Conservation (phyloP, 2,329 filamentous ascomycete species). For the Nectriaceae sp. region DNA sequence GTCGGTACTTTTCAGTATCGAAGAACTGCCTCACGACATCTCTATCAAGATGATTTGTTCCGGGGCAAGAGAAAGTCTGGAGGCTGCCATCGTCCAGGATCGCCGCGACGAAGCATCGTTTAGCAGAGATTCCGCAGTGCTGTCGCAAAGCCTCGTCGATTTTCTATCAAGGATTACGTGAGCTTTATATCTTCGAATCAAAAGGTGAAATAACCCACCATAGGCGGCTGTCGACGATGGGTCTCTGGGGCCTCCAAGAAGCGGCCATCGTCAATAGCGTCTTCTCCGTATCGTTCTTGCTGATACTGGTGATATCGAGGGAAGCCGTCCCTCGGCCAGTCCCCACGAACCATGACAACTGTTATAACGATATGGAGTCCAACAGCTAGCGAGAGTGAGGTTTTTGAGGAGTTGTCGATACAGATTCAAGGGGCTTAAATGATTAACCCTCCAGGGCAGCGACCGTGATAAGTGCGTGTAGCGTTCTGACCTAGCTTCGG, state of each 20-base stretch:
- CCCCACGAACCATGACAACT: conserved; percentile 42
- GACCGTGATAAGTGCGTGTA: too few relatives aligned
- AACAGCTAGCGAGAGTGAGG: background rate
- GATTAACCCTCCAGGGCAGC: too few relatives aligned
- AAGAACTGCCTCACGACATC: conserved; percentile 49
- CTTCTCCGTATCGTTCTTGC: conserved; percentile 31
- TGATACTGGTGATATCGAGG: conserved; percentile 37
- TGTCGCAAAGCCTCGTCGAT: conserved; percentile 54
- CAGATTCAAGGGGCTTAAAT: too few relatives aligned
- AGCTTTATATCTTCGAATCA: conserved; percentile 6
- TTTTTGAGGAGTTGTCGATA: background rate
- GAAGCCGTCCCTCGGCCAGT: conserved; percentile 41
- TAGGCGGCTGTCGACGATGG: conserved; percentile 39
- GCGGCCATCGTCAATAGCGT: conserved; percentile 35
- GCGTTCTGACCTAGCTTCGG: too few relatives aligned
- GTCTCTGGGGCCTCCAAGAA: conserved; percentile 35
- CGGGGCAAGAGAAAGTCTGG: conserved; percentile 48
- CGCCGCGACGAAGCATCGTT: conserved; percentile 54
- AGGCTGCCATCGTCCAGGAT: conserved; percentile 49
- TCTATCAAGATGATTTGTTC: conserved; percentile 37
- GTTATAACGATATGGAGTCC: background rate
- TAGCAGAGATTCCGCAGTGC: conserved; percentile 52
- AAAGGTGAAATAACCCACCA: conserved; percentile 32
- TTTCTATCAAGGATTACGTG: conserved; percentile 37
- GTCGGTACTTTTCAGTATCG: conserved; percentile 43